Evolutionary conservation across 106 monocot species (phyloP).

Genomic region (Acorus calamus): DNA sequence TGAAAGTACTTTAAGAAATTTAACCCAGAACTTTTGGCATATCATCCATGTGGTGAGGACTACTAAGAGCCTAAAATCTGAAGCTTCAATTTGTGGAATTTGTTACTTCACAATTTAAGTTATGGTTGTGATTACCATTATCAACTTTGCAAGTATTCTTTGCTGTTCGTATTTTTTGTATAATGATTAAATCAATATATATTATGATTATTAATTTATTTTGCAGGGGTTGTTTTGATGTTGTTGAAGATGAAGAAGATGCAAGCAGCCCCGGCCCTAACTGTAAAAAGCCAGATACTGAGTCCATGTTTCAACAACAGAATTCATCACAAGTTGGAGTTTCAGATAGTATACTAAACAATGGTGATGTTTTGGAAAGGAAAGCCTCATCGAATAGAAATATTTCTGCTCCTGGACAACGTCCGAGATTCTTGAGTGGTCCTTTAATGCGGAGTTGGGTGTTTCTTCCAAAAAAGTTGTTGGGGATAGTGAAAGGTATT

Average conservation of each 20-base stretch:
- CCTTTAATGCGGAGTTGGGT: conserved; percentile 51
- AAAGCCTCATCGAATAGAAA: conserved; percentile 24
- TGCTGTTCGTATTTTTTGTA: neutral
- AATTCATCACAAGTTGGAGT: conserved; percentile 17
- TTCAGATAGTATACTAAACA: conserved; percentile 13
- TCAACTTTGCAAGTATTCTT: too few relatives aligned
- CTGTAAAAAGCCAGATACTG: conserved; percentile 23
- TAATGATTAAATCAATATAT: neutral
- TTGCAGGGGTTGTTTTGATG: conserved; percentile 82
- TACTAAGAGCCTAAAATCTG: too few relatives aligned
- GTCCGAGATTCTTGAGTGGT: conserved; percentile 44
- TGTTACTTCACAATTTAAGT: too few relatives aligned
- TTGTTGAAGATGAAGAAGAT: conserved; percentile 55
- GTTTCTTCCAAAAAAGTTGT: conserved; percentile 30
- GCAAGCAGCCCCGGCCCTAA: conserved; percentile 22
- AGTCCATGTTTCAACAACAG: conserved; percentile 9
- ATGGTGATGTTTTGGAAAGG: conserved; percentile 36
- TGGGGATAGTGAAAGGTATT: conserved; percentile 45
- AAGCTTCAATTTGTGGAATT: too few relatives aligned
- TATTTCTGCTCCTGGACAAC: conserved; percentile 22
- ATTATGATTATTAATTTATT: neutral
- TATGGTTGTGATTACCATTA: too few relatives aligned
- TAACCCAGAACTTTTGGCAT: too few relatives aligned
- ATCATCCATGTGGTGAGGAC: too few relatives aligned
- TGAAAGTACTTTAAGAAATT: too few relatives aligned